Evolutionary conservation across 495 filamentous ascomycete species (phyloP), one percentile per base, ranked within the genome.

Genomic region (Platismatia glauca): DNA sequence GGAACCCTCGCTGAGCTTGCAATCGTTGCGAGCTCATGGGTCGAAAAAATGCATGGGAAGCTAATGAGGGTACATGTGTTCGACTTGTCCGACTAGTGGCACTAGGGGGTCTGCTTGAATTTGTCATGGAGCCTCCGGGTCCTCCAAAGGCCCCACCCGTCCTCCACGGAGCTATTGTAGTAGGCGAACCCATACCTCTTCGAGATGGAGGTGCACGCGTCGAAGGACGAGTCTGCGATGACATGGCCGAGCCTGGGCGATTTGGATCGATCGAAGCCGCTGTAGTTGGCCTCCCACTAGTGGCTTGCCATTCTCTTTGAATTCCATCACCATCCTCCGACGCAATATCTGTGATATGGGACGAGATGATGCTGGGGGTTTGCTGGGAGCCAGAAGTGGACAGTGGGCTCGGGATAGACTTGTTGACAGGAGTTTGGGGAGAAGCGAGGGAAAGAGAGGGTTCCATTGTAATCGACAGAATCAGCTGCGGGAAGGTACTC

Each of bases 11-110:
- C 71, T 97, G 95, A 58, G 91, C 92, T 73, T 98, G 94, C 56
- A 97, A 78, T 70, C 89, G 85, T 73, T 97, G 92, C 29, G 91
- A 95, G 75, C 91, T 97, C 94, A 98, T 95, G 22, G 94, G 94
- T 12, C 87, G 86, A 68, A 96, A 96, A 73, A 98, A 97, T 24
- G 88, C 93, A 66, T 92, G 87, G 18, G 91, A 90, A 11, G 91
- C 85, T 35, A 98, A 76, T 1, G 88, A 89, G 11, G 94, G 92
- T 41, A 95, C 93, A 78, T 98, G 94, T 22, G 89, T 92, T 69
- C 85, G 82, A 71, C 88, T 90, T 56, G 90, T 88, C 68, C 86
- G 82, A 71, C 88, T 90, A 4, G 81, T 81, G 4, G 87, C 82
- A 64, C 82, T 88, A 35, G 35, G 52, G 31, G 88, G 87, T 66